phyloP scores from a whole-genome alignment of 345 rosid species.

The Lepidium didymum region DNA sequence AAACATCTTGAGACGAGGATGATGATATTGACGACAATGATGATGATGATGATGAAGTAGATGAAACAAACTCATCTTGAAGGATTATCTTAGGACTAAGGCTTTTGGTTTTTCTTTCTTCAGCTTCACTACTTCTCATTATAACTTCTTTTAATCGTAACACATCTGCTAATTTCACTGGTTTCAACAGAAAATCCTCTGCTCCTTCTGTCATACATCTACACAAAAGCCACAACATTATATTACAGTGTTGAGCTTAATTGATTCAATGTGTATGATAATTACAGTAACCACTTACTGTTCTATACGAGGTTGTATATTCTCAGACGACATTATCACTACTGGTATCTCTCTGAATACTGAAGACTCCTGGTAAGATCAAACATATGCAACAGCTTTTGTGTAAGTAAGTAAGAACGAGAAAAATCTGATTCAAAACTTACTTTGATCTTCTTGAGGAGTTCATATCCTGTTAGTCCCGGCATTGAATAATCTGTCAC shows the following conservation, averaged over 20 bases:
- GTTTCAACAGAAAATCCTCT: conserved; percentile 79
- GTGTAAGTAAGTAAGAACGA: background rate
- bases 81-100: conserved; percentile 30
- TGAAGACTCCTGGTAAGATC: conserved; percentile 46
- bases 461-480: conserved; percentile 73
- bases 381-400: background rate
- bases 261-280: background rate
- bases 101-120: conserved; percentile 8
- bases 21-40: background rate
- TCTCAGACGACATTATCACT: conserved; percentile 80
- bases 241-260: background rate
- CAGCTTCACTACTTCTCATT: conserved; percentile 24
- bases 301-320: conserved; percentile 56
- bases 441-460: conserved; percentile 81
- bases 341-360: conserved; percentile 60
- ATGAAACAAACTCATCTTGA: conserved; percentile 1
- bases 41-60: background rate
- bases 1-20: background rate
- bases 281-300: conserved; percentile 34
- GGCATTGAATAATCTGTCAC: conserved; percentile 85
- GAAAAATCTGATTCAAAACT: background rate
- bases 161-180: conserved; percentile 67
- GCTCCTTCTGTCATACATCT: conserved; percentile 90
- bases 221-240: background rate
- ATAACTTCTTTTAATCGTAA: conserved; percentile 46